Evolutionary conservation across 148 eudicot species (phyloP).

Genomic region (Linanthus parryae): DNA sequence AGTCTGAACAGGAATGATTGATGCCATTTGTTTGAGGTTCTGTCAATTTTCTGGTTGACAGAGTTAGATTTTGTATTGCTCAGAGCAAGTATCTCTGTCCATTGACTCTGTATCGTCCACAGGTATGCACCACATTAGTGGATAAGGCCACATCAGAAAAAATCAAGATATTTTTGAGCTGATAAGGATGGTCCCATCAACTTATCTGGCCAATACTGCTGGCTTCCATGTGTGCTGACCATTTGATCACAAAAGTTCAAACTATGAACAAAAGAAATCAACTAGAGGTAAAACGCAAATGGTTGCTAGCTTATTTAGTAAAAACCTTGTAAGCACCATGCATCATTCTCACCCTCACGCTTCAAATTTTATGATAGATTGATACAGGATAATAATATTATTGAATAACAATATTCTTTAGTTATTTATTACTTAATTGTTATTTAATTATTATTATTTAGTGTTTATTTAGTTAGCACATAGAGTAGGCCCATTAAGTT

Average conservation of each 20-base stretch:
- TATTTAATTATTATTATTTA: no score
- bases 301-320: neutral
- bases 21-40: conserved; percentile 27
- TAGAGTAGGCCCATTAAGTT: no score
- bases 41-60: neutral
- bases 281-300: neutral
- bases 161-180: conserved; percentile 8
- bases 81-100: neutral
- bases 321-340: neutral
- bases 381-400: no score
- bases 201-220: neutral
- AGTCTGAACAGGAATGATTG: conserved; percentile 22
- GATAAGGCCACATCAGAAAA: conserved; percentile 32
- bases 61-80: conserved; percentile 2
- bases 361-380: no score
- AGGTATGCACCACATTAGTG: neutral
- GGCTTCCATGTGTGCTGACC: neutral
- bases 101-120: conserved; percentile 6
- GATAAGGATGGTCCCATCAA: conserved; percentile 41
- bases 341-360: neutral
- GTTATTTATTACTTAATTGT: no score
- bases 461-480: no score
- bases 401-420: no score
- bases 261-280: neutral
- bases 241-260: neutral